Evolutionary conservation across 1,139 yeast species (phyloP), one percentile per base, ranked within the genome.

Genomic region (Geotrichum cucujoidarum): DNA sequence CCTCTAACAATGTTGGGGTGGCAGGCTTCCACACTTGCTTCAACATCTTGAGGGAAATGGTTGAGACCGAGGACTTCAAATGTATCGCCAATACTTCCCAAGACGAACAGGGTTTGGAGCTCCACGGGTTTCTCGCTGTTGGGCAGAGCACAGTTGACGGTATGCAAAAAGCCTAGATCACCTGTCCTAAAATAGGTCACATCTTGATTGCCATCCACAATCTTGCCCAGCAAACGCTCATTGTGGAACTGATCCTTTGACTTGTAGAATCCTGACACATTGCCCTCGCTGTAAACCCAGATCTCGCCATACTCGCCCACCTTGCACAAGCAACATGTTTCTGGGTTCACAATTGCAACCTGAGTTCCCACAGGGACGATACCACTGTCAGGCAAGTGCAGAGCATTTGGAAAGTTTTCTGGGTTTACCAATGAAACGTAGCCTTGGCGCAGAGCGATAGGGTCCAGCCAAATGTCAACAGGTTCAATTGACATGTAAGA

Each of bases 301-400:
- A 92, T 89, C 67, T 92, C 98, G 34, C 99, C 99, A 64, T 81
- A 83, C 64, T 94, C 98, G n/a, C 97, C 97, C 50, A 82, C 83
- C 53, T 77, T 79, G 64, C 98, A 92, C 16, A 89, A 69, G 46
- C 71, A 69, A 43, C 78, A 68, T 0, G 97, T 92, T 63, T 90
- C 97, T 0, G 98, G 98, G 57, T 94, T 94, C 4, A 92, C 97
- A 53, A 92, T 86, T 1, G 95, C 94, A 37, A 94, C 80, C 62
- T 89, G 95, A 0, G 97, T 87, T 61, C 95, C 87, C 14, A 89
- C 92, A 0, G 97, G 95, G 0, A 90, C 97, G 77, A 90, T 85
- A 7, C 99, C 99, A 0, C 95, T 86, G 62, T 94, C 98, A 60
- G 89, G 96, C 14, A 94, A 70, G 54, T 83, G 83, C 47, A 92